phyloP scores from a whole-genome alignment of 2,329 filamentous ascomycete genomes.

The Geoglossum cookeanum region DNA sequence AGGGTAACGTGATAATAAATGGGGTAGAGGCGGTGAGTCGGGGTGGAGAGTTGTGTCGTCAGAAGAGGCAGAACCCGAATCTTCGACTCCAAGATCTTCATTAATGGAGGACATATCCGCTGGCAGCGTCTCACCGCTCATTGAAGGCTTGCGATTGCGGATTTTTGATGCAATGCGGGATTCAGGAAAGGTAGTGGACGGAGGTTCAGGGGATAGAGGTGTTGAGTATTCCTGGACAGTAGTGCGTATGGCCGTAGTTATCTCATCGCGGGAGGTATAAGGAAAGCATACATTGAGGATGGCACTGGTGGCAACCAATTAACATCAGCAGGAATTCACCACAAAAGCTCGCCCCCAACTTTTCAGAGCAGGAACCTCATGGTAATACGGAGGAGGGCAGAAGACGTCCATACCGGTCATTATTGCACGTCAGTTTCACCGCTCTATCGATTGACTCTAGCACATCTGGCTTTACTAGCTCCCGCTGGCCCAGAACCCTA shows the following conservation, averaged over 20 bases:
- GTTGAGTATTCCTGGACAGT: constrained; percentile 76
- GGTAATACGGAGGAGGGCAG: background rate
- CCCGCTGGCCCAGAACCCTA: constrained; percentile 65
- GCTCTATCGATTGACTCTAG: constrained; percentile 74
- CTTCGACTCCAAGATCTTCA: constrained; percentile 7
- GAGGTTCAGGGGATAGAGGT: constrained; percentile 36
- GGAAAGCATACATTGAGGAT: constrained; percentile 92
- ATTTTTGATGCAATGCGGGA: constrained; percentile 76
- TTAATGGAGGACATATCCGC: constrained; percentile 2
- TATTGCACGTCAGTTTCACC: constrained; percentile 69
- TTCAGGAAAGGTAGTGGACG: constrained; percentile 63
- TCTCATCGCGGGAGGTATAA: constrained; percentile 90
- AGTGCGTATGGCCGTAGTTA: constrained; percentile 70
- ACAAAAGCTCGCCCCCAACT: background rate
- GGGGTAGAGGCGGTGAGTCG: constrained; percentile 13
- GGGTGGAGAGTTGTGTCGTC: constrained; percentile 7
- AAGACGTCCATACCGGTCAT: constrained; percentile 43
- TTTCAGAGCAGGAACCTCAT: background rate
- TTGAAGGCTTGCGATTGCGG: constrained; percentile 41
- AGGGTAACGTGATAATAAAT: constrained; percentile 20
- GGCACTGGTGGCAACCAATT: constrained; percentile 23
- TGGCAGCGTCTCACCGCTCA: constrained; percentile 11
- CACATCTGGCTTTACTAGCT: constrained; percentile 72
- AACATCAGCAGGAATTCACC: background rate
- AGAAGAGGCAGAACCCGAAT: constrained; percentile 14